These are phyloP conservation scores for Dendrothele bispora DNA, from an alignment of 768 basidiomycete genomes.

Conservation along the genomic window DNA sequence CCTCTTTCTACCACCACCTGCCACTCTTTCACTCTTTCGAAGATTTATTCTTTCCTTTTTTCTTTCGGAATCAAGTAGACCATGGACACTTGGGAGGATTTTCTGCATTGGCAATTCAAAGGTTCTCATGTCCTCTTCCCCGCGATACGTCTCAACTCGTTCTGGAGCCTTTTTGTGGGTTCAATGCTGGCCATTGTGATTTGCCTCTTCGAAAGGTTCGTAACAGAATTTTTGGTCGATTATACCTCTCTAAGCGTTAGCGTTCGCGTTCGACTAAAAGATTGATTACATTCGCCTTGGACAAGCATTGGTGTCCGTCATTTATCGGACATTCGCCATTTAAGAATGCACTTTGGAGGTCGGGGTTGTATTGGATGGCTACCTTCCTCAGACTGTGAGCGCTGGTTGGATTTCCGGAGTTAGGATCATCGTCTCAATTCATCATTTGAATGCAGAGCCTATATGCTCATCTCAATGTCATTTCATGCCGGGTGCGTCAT, in stretches of 20 bases:
- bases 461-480: slow-evolving; percentile 76
- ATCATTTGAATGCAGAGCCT: slow-evolving; percentile 42
- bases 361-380: slow-evolving; percentile 54
- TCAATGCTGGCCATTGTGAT: slow-evolving; percentile 42
- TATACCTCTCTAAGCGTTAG: too few species aligned
- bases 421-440: not conserved
- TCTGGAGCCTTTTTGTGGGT: slow-evolving; percentile 47
- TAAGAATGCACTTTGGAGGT: slow-evolving; percentile 50
- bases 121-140: slow-evolving; percentile 37
- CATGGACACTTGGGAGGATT: slow-evolving; percentile 23
- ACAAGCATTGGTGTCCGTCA: slow-evolving; percentile 49
- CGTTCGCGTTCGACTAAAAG: slow-evolving; percentile 27
- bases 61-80: not conserved
- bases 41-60: not conserved
- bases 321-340: slow-evolving; percentile 40
- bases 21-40: not conserved
- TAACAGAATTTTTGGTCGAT: too few species aligned
- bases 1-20: too few species aligned
- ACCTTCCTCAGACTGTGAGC: slow-evolving; percentile 65
- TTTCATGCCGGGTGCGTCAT: slow-evolving; percentile 63
- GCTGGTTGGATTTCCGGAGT: too few species aligned
- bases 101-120: slow-evolving; percentile 42
- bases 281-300: slow-evolving; percentile 47
- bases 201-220: slow-evolving; percentile 61
- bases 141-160: slow-evolving; percentile 42